Evolutionary conservation across 2,329 filamentous ascomycete species (phyloP).

Genomic region (Aureobasidium sp.): DNA sequence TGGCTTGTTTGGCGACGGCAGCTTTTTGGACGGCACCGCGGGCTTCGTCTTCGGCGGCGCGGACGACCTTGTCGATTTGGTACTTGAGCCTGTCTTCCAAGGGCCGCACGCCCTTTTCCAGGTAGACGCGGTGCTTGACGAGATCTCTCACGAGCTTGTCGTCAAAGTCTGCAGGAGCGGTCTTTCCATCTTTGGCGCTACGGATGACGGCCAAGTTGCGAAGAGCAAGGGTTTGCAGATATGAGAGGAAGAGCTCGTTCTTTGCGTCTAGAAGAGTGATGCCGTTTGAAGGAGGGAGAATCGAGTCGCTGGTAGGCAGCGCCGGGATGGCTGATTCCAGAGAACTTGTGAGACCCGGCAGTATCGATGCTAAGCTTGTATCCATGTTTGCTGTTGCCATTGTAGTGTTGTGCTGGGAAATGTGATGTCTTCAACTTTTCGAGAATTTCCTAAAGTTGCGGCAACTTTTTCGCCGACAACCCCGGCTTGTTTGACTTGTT

Average conservation of each 20-base stretch:
- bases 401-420: neutral
- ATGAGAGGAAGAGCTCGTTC: constrained; percentile 93
- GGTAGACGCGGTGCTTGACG: constrained; percentile 81
- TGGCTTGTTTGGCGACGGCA: constrained; percentile 23
- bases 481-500: neutral
- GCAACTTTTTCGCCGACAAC: neutral
- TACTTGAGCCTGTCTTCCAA: constrained; percentile 87
- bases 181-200: constrained; percentile 23
- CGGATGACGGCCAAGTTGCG: constrained; percentile 44
- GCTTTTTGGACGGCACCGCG: constrained; percentile 33
- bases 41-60: constrained; percentile 70
- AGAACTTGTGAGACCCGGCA: constrained; percentile 45
- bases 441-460: constrained; percentile 1
- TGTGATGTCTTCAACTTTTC: neutral
- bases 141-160: constrained; percentile 74
- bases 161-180: constrained; percentile 36
- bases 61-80: constrained; percentile 90
- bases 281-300: constrained; percentile 71
- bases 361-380: constrained; percentile 23
- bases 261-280: constrained; percentile 94
- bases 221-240: constrained; percentile 85
- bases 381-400: neutral
- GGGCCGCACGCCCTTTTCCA: constrained; percentile 86
- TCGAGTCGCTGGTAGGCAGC: constrained; percentile 48
- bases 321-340: constrained; percentile 50